Percentiles rank a stretch among this genome's conserved stretches.
These are phyloP conservation scores for Drechslerella coelobrocha DNA, from an alignment of 2,329 filamentous ascomycete species.

Conservation along the genomic window DNA sequence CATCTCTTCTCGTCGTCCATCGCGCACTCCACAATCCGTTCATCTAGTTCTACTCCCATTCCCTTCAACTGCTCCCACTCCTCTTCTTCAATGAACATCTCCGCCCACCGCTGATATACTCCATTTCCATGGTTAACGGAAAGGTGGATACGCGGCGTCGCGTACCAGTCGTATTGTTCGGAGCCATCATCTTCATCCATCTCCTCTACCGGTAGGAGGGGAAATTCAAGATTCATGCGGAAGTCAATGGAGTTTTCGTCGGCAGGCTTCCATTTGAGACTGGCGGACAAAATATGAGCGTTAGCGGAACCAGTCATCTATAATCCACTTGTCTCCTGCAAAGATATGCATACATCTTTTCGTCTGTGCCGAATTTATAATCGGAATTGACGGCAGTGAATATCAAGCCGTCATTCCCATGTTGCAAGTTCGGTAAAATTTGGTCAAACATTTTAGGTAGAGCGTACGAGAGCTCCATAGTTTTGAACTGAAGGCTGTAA, in stretches of 20 bases:
- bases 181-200: conserved; percentile 63
- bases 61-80: conserved; percentile 87
- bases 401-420: conserved; percentile 95
- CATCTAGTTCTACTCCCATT: conserved; percentile 76
- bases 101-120: conserved; percentile 70
- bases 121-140: conserved; percentile 40
- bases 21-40: conserved; percentile 87
- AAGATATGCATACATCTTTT: conserved; percentile 52
- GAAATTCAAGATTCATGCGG: conserved; percentile 78
- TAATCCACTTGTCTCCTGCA: background rate
- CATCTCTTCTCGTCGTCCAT: conserved; percentile 77
- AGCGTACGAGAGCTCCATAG: conserved; percentile 86
- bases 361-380: conserved; percentile 89
- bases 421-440: conserved; percentile 80
- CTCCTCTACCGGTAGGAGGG: conserved; percentile 72
- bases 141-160: conserved; percentile 35
- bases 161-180: conserved; percentile 49
- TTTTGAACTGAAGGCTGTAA: conserved; percentile 75
- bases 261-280: conserved; percentile 97
- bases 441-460: conserved; percentile 91
- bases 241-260: conserved; percentile 96
- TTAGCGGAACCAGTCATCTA: conserved; percentile 53
- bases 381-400: conserved; percentile 91
- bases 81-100: conserved; percentile 71
- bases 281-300: conserved; percentile 64